Base-by-base conservation (phyloP, 805 yeast genomes). In the Candida nonsorbophila region DNA sequence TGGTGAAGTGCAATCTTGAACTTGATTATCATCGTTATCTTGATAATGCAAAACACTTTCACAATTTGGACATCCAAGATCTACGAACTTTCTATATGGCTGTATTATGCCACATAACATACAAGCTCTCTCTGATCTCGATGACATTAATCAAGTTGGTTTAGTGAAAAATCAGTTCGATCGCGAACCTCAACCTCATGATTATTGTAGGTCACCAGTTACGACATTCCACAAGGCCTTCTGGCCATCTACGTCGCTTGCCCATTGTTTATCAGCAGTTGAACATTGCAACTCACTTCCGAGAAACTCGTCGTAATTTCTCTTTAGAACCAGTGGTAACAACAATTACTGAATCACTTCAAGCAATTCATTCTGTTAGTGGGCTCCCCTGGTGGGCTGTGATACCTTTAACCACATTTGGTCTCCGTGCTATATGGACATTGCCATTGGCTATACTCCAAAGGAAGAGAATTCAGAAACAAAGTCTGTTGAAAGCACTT, bases 91-190 rank as follows among this genome's bases (percentile, higher is more conserved):
- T 24, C 67, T 72, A 43, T 82, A 73, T 4, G 95, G 77, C 49
- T 85, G 94, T 32, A 90, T 84, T 31, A 90, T 72, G 4, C 97
- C 97, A 59, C 98, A 90, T 34, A 92, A 73, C 96, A 90, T 84
- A 50, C 98, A 90, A 6, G 97, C 97, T 67, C 98, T 77, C 40
- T 87, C 94, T 7, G 81, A 69, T 60, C 79, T 73, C 20, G 73
- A 61, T 9, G 80, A 64, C 71, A 65, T 65, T 12, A 16, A 7
- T 24, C 19, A 23, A 13, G 19, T n/a, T 22, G 22, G 18, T 28
- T 18, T 14, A 7, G 18, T 20, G 27, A 30, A 22, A 25, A 25
- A 29, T 24, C n/a, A n/a, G n/a, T n/a, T n/a, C n/a, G n/a, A n/a
- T n/a, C n/a, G n/a, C n/a, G n/a, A n/a, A n/a, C n/a, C n/a, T n/a